Conservation (phyloP, 2,329 filamentous ascomycete genomes). For the Sordariomycetes sp. region DNA sequence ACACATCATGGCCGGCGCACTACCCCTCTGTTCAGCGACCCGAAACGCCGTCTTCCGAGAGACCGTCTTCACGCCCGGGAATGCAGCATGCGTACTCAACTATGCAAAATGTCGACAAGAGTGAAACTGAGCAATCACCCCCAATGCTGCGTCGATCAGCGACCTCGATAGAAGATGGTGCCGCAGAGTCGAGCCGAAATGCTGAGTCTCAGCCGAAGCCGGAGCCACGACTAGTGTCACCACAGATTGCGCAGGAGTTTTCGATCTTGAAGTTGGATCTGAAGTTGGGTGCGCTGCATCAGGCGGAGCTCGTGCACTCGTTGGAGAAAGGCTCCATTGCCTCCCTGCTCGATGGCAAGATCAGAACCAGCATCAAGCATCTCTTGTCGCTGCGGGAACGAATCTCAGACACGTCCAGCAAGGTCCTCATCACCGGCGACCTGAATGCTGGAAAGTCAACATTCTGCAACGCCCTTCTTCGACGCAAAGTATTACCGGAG, state of each 20-base stretch:
- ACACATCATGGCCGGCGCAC: constrained; percentile 84
- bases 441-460: constrained; percentile 97
- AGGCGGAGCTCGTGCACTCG: constrained; percentile 87
- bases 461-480: constrained; percentile 93
- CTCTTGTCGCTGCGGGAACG: constrained; percentile 78
- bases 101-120: constrained; percentile 32
- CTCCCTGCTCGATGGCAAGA: constrained; percentile 84
- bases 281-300: constrained; percentile 64
- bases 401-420: constrained; percentile 95
- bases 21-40: constrained; percentile 77
- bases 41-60: constrained; percentile 28
- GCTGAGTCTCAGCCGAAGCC: constrained; percentile 51
- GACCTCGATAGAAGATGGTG: constrained; percentile 50
- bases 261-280: constrained; percentile 91
- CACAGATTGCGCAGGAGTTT: constrained; percentile 91
- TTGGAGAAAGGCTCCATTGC: constrained; percentile 88
- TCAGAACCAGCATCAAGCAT: constrained; percentile 87
- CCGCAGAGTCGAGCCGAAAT: constrained; percentile 64
- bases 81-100: constrained; percentile 49
- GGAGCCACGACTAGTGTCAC: constrained; percentile 79
- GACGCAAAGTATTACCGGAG: constrained; percentile 86
- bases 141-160: constrained; percentile 56
- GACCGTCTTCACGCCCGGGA: constrained; percentile 2
- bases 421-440: constrained; percentile 92
- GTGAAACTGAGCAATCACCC: constrained; percentile 27